Conservation (phyloP, 164 flowering plant genomes). For the Annona cherimola region DNA sequence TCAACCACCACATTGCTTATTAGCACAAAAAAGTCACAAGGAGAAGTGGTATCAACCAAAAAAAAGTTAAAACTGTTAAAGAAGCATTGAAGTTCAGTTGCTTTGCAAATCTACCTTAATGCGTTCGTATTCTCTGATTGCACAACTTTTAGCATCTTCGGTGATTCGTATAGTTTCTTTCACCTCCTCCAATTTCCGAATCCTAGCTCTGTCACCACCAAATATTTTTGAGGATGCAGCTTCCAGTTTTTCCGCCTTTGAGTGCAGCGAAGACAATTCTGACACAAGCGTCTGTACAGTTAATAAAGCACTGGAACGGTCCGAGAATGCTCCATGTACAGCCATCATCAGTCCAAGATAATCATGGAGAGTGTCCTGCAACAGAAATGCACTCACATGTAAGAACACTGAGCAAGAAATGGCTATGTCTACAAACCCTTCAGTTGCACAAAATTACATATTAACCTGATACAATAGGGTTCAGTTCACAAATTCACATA, state of each 20-base stretch:
- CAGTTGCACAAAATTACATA: not conserved
- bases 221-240: slow-evolving; percentile 81
- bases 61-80: too few relatives aligned
- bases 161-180: slow-evolving; percentile 68
- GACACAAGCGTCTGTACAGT: slow-evolving; percentile 86
- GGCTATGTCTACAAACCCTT: not conserved
- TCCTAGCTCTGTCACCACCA: slow-evolving; percentile 85
- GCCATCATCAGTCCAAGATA: slow-evolving; percentile 86
- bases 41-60: too few relatives aligned
- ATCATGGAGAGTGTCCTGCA: slow-evolving; percentile 85
- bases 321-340: slow-evolving; percentile 77
- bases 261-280: slow-evolving; percentile 65
- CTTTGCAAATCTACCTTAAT: slow-evolving; percentile 61
- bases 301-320: slow-evolving; percentile 81
- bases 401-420: not conserved
- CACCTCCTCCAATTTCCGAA: slow-evolving; percentile 67
- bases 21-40: too few relatives aligned
- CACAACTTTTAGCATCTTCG: slow-evolving; percentile 79
- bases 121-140: slow-evolving; percentile 72
- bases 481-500: not conserved
- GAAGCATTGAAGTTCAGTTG: not conserved
- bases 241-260: slow-evolving; percentile 73
- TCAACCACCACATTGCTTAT: too few relatives aligned
- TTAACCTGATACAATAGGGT: not conserved
- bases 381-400: not conserved